Percentiles rank a stretch among this genome's conserved stretches.
phyloP scores from a whole-genome alignment of 805 yeast species.

The Kodamaea laetipori region DNA sequence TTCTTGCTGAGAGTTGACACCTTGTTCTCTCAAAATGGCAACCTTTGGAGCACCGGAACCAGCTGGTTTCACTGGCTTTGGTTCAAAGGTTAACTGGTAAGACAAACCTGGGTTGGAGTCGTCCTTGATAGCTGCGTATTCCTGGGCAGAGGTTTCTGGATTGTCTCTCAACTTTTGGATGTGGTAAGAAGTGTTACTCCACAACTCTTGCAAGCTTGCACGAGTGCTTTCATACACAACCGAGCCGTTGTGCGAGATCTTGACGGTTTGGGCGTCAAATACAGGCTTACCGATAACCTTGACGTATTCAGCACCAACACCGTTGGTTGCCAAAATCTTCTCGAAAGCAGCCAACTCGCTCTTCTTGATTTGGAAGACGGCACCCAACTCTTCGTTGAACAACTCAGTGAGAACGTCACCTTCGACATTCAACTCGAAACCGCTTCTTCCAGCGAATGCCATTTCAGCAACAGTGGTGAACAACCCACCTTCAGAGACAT shows the following conservation, averaged over 20 bases:
- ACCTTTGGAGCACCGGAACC: slow-evolving; percentile 64
- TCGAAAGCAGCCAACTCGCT: slow-evolving; percentile 57
- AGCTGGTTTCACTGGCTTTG: slow-evolving; percentile 25
- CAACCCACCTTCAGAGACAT: slow-evolving; percentile 95
- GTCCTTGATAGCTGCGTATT: slow-evolving; percentile 70
- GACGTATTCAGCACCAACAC: slow-evolving; percentile 55
- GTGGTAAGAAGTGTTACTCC: slow-evolving; percentile 88
- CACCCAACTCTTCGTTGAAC: slow-evolving; percentile 94
- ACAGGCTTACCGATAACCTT: slow-evolving; percentile 71
- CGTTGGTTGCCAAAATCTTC: slow-evolving; percentile 55
- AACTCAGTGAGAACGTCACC: slow-evolving; percentile 54
- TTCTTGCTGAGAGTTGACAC: slow-evolving; percentile 97
- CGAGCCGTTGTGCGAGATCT: slow-evolving; percentile 48
- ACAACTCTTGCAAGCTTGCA: slow-evolving; percentile 71
- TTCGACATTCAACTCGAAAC: slow-evolving; percentile 58
- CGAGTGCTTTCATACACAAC: slow-evolving; percentile 57
- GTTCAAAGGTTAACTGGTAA: slow-evolving; percentile 73
- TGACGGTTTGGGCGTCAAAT: slow-evolving; percentile 50
- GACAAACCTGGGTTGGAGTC: slow-evolving; percentile 88
- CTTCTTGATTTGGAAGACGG: slow-evolving; percentile 82
- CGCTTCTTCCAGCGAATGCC: slow-evolving; percentile 96
- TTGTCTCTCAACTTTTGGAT: slow-evolving; percentile 93
- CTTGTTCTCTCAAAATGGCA: slow-evolving; percentile 96
- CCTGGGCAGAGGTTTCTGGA: slow-evolving; percentile 88
- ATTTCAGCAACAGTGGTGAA: slow-evolving; percentile 83